phyloP scores from a whole-genome alignment of 1,284 basidiomycete genomes.

The Melampsora medusae region DNA sequence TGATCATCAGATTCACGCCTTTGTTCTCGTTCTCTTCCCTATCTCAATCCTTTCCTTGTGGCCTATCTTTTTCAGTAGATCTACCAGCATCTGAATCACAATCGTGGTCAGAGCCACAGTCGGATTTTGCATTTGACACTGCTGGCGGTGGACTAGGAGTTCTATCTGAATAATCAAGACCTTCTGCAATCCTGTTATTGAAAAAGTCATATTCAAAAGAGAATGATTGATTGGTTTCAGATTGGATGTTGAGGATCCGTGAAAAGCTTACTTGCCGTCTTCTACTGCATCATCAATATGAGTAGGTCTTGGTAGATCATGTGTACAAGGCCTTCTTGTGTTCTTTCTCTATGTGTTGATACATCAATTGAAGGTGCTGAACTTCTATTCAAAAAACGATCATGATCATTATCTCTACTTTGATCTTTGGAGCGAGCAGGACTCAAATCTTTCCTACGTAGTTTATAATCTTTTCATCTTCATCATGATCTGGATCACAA shows the following conservation, averaged over 20 bases:
- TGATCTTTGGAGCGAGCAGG: slow-evolving; percentile 11
- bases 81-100: background rate
- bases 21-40: slow-evolving; percentile 20
- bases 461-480: slow-evolving; percentile 10
- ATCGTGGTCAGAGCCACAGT: slow-evolving; percentile 10
- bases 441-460: background rate
- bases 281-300: slow-evolving; percentile 37
- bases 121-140: background rate
- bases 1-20: background rate
- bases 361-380: background rate
- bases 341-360: slow-evolving; percentile 3
- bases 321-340: background rate
- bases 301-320: background rate
- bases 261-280: slow-evolving; percentile 39
- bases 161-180: slow-evolving; percentile 9
- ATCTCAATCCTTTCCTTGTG: background rate
- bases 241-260: background rate
- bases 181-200: slow-evolving; percentile 34
- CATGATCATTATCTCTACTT: background rate
- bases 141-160: slow-evolving; percentile 20
- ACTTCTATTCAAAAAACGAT: background rate
- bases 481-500: slow-evolving; percentile 25
- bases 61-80: slow-evolving; percentile 12
- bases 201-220: background rate
- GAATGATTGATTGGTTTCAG: background rate